phyloP scores from a whole-genome alignment of 2,329 filamentous ascomycete species.

The Colletotrichum somersetense region DNA sequence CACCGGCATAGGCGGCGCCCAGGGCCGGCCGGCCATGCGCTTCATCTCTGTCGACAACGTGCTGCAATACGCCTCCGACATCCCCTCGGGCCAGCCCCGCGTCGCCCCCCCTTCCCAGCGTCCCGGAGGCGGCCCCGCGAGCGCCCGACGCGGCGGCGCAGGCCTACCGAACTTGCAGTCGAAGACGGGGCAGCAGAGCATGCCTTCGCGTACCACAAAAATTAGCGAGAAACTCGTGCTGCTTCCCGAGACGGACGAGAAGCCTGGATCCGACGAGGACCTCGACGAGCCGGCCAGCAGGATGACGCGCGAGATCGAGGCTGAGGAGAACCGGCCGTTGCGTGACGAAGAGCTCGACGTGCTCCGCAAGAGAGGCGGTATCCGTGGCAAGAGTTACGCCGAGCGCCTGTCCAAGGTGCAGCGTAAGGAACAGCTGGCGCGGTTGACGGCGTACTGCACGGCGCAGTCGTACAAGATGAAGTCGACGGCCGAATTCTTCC shows the following conservation, averaged over 20 bases:
- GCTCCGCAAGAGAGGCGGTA: slow-evolving; percentile 71
- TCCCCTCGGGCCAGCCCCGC: slow-evolving; percentile 92
- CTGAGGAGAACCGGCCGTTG: slow-evolving; percentile 74
- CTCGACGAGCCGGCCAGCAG: slow-evolving; percentile 58
- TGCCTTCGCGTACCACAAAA: slow-evolving; percentile 91
- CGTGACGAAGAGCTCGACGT: slow-evolving; percentile 77
- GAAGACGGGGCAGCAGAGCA: slow-evolving; percentile 65
- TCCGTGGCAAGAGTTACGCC: slow-evolving; percentile 87
- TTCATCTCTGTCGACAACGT: slow-evolving; percentile 95
- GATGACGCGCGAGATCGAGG: slow-evolving; percentile 56
- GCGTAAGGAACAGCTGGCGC: slow-evolving; percentile 86
- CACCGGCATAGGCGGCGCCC: slow-evolving; percentile 47
- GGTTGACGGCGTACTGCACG: slow-evolving; percentile 96
- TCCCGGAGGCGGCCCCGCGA: slow-evolving; percentile 51
- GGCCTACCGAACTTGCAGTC: slow-evolving; percentile 51
- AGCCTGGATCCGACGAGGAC: slow-evolving; percentile 66
- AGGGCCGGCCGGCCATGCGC: slow-evolving; percentile 67
- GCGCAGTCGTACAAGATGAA: slow-evolving; percentile 93
- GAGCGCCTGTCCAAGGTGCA: slow-evolving; percentile 91
- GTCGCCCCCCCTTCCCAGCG: slow-evolving; percentile 68
- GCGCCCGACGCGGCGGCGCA: slow-evolving; percentile 35
- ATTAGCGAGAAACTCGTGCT: slow-evolving; percentile 97
- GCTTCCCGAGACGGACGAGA: slow-evolving; percentile 82
- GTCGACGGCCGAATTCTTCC: slow-evolving; percentile 88
- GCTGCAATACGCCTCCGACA: slow-evolving; percentile 92